These are phyloP conservation scores for Ophiostoma ulmi DNA, from an alignment of 2,329 filamentous ascomycete species.

Conservation along the genomic window DNA sequence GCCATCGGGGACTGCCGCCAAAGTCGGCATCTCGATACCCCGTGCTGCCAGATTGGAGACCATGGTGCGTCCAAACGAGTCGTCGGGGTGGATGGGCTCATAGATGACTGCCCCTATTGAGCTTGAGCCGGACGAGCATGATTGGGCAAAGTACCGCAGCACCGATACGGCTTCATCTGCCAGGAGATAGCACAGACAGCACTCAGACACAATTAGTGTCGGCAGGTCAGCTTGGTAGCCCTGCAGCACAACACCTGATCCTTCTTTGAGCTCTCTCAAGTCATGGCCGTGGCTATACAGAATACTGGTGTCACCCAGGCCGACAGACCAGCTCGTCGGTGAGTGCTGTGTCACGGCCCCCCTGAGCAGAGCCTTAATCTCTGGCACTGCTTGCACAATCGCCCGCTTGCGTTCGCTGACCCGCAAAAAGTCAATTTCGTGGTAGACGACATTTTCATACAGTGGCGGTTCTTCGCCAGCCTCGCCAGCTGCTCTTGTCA, in stretches of 20 bases:
- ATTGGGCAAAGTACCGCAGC: conserved; percentile 57
- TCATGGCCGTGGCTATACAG: conserved; percentile 63
- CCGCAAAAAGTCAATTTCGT: conserved; percentile 83
- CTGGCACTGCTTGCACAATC: conserved; percentile 45
- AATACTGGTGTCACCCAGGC: conserved; percentile 37
- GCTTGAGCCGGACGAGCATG: conserved; percentile 21
- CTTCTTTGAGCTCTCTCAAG: conserved; percentile 53
- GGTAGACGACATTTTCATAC: conserved; percentile 59
- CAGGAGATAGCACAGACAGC: conserved; percentile 86
- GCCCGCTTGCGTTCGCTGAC: conserved; percentile 65
- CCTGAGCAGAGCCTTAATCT: conserved; percentile 39
- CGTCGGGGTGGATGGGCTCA: conserved; percentile 78
- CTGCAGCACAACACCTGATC: conserved; percentile 29
- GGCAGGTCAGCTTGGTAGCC: conserved; percentile 57
- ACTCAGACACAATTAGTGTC: conserved; percentile 87
- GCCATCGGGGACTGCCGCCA: conserved; percentile 66
- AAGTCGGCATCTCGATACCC: conserved; percentile 76
- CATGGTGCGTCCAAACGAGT: conserved; percentile 90
- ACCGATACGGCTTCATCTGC: conserved; percentile 58
- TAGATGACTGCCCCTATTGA: conserved; percentile 64
- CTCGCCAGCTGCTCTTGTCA: conserved; percentile 36
- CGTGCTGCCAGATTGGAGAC: conserved; percentile 78
- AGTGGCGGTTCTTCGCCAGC: neutral
- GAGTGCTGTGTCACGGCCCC: conserved; percentile 32
- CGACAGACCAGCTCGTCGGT: conserved; percentile 38